These are phyloP conservation scores for Globisporangium solare DNA, from an alignment of 352 stramenopile genomes.

Conservation along the genomic window DNA sequence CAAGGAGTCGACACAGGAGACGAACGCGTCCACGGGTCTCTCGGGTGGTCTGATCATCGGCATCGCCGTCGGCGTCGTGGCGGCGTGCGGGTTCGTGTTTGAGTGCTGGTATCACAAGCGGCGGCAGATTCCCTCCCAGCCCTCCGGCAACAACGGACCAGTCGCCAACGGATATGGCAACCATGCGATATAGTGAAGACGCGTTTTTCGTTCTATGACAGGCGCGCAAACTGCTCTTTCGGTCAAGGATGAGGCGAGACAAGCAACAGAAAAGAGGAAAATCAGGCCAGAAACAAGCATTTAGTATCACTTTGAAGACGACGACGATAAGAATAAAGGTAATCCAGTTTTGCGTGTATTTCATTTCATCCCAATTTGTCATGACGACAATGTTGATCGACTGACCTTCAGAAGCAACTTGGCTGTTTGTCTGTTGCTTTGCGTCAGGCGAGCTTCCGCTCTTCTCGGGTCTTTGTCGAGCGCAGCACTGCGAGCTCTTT, in stretches of 20 bases:
- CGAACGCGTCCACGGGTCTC: conserved; percentile 43
- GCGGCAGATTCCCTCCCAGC: conserved; percentile 27
- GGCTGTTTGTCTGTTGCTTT: background rate
- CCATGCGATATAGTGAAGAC: background rate
- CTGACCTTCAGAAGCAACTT: background rate
- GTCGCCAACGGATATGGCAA: conserved; percentile 5
- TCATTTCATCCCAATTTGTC: conserved; percentile 4
- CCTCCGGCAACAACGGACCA: conserved; percentile 3
- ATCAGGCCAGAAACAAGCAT: background rate
- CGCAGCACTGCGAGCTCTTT: conserved; percentile 73
- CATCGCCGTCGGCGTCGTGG: conserved; percentile 63
- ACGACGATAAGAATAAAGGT: background rate
- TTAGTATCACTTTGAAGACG: too few relatives aligned
- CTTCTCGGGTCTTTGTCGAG: conserved; percentile 57
- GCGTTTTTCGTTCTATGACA: background rate
- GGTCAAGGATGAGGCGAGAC: background rate
- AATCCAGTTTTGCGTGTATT: conserved; percentile 4
- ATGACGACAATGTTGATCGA: too few relatives aligned
- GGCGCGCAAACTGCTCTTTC: conserved; percentile 9
- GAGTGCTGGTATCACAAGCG: conserved; percentile 73
- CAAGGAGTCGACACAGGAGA: conserved; percentile 46
- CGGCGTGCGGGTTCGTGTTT: conserved; percentile 58
- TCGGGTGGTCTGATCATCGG: conserved; percentile 63
- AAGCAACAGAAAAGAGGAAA: background rate
- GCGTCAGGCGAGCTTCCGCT: conserved; percentile 23